phyloP scores from a whole-genome alignment of 2,329 filamentous ascomycete species.

The Diaporthe aspalathi region DNA sequence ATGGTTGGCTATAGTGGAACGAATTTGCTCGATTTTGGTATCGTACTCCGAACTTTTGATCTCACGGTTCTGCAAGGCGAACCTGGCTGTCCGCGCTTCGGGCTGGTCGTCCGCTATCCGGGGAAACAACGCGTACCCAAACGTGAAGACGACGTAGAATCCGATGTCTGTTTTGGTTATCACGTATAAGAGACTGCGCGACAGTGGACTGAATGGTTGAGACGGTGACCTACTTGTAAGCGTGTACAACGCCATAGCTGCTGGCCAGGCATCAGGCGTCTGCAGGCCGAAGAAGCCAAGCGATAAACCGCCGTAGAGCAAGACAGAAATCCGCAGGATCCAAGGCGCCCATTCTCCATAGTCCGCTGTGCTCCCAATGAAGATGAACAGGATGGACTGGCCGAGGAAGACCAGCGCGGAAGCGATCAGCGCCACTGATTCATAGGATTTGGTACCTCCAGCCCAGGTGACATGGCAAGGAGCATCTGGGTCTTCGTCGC shows the following conservation, averaged over 20 bases:
- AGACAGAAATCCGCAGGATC: not conserved
- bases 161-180: not conserved
- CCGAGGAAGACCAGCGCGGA: not conserved
- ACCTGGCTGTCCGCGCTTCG: not conserved
- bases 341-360: slow-evolving; percentile 13
- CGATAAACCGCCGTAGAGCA: slow-evolving; percentile 9
- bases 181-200: no score
- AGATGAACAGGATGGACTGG: slow-evolving; percentile 13
- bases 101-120: slow-evolving; percentile 16
- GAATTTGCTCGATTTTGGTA: slow-evolving; percentile 4
- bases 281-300: slow-evolving; percentile 12
- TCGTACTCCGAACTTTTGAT: not conserved
- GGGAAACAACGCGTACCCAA: not conserved
- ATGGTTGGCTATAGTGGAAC: slow-evolving; percentile 15
- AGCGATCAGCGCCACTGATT: slow-evolving; percentile 12
- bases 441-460: slow-evolving; percentile 5
- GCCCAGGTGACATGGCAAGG: slow-evolving; percentile 9
- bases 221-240: not conserved
- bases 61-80: not conserved
- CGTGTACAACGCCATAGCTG: slow-evolving; percentile 2
- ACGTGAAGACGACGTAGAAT: slow-evolving; percentile 7
- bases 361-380: slow-evolving; percentile 23
- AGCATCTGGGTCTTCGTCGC: slow-evolving; percentile 18
- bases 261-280: slow-evolving; percentile 11
- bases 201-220: no score